Percentiles rank a stretch among this genome's conserved stretches.
Conservation (phyloP, 2,329 filamentous ascomycete genomes). For the Fusarium tanahbumbuense region DNA sequence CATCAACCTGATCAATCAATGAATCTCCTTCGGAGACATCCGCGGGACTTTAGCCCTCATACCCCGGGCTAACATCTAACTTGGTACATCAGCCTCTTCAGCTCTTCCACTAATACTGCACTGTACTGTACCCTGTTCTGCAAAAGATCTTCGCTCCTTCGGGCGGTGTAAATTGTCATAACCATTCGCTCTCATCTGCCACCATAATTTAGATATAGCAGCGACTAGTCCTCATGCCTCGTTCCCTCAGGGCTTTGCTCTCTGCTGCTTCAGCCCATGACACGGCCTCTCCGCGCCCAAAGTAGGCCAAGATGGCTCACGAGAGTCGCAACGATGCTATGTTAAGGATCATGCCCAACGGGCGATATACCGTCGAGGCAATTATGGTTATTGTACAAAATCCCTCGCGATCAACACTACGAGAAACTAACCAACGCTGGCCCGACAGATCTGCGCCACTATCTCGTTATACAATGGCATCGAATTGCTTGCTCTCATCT, state of each 20-base stretch:
- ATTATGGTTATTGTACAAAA: slow-evolving; percentile 37
- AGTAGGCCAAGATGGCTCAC: slow-evolving; percentile 27
- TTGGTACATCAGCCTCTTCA: slow-evolving; percentile 10
- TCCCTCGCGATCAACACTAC: background rate
- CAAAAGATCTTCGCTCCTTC: background rate
- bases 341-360: background rate
- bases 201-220: background rate
- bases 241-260: background rate
- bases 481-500: slow-evolving; percentile 33
- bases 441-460: slow-evolving; percentile 21
- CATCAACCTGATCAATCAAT: slow-evolving; percentile 16
- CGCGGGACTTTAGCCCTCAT: background rate
- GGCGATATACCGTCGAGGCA: slow-evolving; percentile 27
- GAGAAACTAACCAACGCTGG: slow-evolving; percentile 1
- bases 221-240: background rate
- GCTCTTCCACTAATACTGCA: background rate
- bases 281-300: background rate
- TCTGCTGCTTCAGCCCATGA: slow-evolving; percentile 17
- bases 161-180: slow-evolving; percentile 11
- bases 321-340: slow-evolving; percentile 14
- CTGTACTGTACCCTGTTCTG: background rate
- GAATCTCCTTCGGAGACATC: slow-evolving; percentile 12
- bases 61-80: slow-evolving; percentile 1
- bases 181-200: background rate
- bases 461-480: slow-evolving; percentile 34